These are phyloP conservation scores for Piromyces sp. DNA, from an alignment of 192 early-diverging fungal species.

Conservation along the genomic window DNA sequence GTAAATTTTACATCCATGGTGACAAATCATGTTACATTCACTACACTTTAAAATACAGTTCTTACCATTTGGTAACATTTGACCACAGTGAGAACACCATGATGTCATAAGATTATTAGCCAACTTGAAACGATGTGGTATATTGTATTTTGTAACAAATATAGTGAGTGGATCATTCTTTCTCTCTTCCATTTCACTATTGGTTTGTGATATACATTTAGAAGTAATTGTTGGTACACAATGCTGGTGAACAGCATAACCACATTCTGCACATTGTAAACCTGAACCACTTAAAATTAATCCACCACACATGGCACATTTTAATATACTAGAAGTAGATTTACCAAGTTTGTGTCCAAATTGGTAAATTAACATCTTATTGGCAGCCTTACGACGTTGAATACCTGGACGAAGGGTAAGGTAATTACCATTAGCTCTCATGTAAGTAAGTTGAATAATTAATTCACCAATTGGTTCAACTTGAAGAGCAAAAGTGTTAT, in stretches of 20 bases:
- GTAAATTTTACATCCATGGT: conserved; percentile 65
- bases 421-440: not conserved
- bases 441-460: not conserved
- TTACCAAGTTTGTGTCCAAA: conserved; percentile 88
- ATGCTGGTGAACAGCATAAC: conserved; percentile 80
- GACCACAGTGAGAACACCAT: conserved; percentile 98
- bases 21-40: conserved; percentile 71
- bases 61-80: conserved; percentile 75
- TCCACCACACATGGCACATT: conserved; percentile 87
- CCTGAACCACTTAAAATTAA: conserved; percentile 79
- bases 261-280: conserved; percentile 87
- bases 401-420: not conserved
- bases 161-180: not conserved
- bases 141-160: conserved; percentile 60
- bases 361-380: not conserved
- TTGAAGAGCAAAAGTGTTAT: not conserved
- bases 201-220: conserved; percentile 67
- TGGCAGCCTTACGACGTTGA: not conserved
- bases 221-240: conserved; percentile 69
- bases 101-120: conserved; percentile 64
- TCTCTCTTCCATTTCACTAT: conserved; percentile 25
- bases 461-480: not conserved
- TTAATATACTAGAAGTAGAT: conserved; percentile 70
- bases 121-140: conserved; percentile 87
- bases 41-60: conserved; percentile 23